Percentiles rank a stretch among this genome's conserved stretches.
phyloP scores from a whole-genome alignment of 2,329 filamentous ascomycete species.

The Colletotrichum melonis region DNA sequence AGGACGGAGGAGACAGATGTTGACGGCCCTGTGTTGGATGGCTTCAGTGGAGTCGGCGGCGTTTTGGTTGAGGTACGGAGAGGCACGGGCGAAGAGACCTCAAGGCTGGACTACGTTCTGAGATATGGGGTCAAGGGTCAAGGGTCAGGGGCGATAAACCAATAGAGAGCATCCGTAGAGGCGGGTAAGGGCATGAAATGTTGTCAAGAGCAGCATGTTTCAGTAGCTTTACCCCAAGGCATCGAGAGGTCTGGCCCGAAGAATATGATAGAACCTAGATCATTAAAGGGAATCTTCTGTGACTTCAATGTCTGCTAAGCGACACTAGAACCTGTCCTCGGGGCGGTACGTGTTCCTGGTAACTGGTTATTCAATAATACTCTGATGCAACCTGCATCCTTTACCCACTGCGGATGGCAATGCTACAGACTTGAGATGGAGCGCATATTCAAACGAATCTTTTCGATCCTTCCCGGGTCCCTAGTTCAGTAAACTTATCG shows the following conservation, averaged over 20 bases:
- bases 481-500: background rate
- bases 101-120: background rate
- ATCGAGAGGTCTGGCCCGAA: background rate
- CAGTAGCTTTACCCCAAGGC: too few species aligned
- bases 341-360: too few species aligned
- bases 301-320: too few species aligned
- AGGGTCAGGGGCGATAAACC: background rate
- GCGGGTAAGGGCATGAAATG: background rate
- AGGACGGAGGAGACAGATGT: background rate
- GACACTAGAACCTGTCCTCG: too few species aligned
- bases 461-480: background rate
- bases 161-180: background rate
- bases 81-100: background rate
- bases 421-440: background rate
- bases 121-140: background rate
- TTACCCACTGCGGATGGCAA: background rate
- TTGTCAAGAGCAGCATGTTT: background rate
- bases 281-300: background rate
- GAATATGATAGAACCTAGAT: background rate
- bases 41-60: background rate
- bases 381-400: too few species aligned
- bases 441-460: background rate
- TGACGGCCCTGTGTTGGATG: background rate
- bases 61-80: background rate
- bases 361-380: too few species aligned